Percentiles rank a stretch among this genome's conserved stretches.
Evolutionary conservation across 208 protist genomes (phyloP).

Genomic region (Crithidia expoeki): DNA sequence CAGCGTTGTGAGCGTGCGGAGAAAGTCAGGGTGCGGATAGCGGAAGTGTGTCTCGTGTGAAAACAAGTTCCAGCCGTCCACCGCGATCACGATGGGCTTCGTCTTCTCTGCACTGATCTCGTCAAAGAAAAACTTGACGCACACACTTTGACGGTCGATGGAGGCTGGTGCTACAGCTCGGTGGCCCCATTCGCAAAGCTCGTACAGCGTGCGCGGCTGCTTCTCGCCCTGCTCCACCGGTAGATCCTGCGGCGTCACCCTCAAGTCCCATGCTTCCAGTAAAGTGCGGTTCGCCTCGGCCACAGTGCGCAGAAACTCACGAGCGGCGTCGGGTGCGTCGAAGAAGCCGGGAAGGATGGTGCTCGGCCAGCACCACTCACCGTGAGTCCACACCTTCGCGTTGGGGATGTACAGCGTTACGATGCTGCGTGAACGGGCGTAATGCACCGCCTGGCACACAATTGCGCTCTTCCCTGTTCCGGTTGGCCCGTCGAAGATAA

Average conservation of each 20-base stretch:
- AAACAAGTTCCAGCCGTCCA: constrained; percentile 92
- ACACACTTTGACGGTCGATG: constrained; percentile 90
- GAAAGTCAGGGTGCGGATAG: constrained; percentile 90
- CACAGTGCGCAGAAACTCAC: constrained; percentile 83
- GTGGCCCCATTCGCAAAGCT: constrained; percentile 88
- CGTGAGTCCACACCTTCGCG: constrained; percentile 88
- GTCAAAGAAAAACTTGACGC: constrained; percentile 91
- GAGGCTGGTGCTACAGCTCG: constrained; percentile 76
- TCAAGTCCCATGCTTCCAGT: constrained; percentile 70
- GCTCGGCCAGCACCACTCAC: constrained; percentile 92
- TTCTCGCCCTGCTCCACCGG: constrained; percentile 82
- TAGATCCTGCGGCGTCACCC: constrained; percentile 80
- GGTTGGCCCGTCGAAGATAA: constrained; percentile 88
- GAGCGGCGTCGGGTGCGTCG: constrained; percentile 86
- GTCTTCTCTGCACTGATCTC: constrained; percentile 85
- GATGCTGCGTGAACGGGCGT: constrained; percentile 70
- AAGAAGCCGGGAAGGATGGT: constrained; percentile 92
- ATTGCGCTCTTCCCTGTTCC: constrained; percentile 90
- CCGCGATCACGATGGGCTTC: constrained; percentile 85
- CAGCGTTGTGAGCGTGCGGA: constrained; percentile 80
- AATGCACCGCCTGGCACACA: constrained; percentile 90
- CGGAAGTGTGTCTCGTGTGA: constrained; percentile 92
- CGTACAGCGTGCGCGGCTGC: constrained; percentile 69
- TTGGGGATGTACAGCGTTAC: constrained; percentile 88
- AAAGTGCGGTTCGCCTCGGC: constrained; percentile 62